These are phyloP conservation scores for Groenewaldozyma salmanticensis DNA, from an alignment of 805 yeast genomes.

Conservation along the genomic window DNA sequence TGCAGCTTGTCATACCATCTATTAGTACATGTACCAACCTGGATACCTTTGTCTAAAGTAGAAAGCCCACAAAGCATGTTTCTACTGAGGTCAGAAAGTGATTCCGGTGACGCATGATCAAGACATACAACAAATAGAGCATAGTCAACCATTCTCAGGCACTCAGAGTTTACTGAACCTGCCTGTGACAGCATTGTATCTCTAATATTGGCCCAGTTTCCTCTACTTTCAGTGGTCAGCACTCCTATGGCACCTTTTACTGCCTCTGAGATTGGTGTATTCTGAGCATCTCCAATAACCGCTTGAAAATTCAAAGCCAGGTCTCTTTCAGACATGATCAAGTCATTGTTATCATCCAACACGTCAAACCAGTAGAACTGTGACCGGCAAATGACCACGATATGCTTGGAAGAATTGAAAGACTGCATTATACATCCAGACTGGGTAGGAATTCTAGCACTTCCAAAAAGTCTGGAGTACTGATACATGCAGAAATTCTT, in stretches of 20 bases:
- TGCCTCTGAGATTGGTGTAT: constrained; percentile 41
- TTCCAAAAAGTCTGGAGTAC: constrained; percentile 76
- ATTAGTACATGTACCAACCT: constrained; percentile 88
- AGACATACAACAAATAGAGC: constrained; percentile 77
- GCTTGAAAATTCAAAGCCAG: constrained; percentile 64
- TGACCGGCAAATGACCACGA: constrained; percentile 71
- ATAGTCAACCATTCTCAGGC: constrained; percentile 64
- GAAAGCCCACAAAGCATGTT: constrained; percentile 86
- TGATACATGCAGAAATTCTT: constrained; percentile 80
- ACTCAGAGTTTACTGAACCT: constrained; percentile 51
- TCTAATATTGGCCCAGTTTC: constrained; percentile 77
- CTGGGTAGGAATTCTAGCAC: constrained; percentile 75
- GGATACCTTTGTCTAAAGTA: constrained; percentile 71
- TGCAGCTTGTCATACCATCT: constrained; percentile 93
- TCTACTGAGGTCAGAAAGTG: constrained; percentile 51
- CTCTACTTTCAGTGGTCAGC: constrained; percentile 79
- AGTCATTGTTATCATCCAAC: constrained; percentile 58
- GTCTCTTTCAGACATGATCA: constrained; percentile 66
- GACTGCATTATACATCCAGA: constrained; percentile 81
- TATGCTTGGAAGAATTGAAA: constrained; percentile 65
- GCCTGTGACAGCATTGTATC: constrained; percentile 30
- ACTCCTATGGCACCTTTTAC: constrained; percentile 81
- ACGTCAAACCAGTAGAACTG: constrained; percentile 96
- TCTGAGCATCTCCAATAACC: constrained; percentile 63
- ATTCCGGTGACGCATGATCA: constrained; percentile 63